Evolutionary conservation across 305 asterid species (phyloP).

Genomic region (Fraxinus albicans): DNA sequence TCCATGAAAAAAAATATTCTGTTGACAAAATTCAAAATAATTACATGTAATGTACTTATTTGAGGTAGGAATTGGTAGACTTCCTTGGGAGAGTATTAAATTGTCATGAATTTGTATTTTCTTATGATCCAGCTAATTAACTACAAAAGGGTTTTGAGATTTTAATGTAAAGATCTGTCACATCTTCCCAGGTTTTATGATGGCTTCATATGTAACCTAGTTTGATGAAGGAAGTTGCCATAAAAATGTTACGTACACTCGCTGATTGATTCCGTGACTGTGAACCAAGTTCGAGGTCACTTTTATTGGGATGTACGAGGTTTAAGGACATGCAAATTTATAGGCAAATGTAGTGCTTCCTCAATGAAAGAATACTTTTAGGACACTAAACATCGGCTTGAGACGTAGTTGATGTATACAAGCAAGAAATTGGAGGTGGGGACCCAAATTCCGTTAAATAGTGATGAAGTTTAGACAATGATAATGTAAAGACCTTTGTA

Average conservation of each 20-base stretch:
- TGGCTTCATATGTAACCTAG: neutral
- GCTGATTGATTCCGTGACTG: too few species aligned
- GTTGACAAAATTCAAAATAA: neutral
- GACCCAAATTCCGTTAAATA: slow-evolving; percentile 27
- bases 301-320: neutral
- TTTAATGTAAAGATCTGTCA: neutral
- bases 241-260: neutral
- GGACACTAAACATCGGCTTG: slow-evolving; percentile 4
- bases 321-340: neutral
- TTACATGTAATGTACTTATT: neutral
- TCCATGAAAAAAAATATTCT: neutral
- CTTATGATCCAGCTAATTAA: neutral
- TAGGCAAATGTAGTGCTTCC: neutral
- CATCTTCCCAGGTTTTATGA: neutral
- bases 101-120: neutral
- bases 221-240: neutral
- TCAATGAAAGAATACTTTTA: neutral
- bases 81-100: neutral
- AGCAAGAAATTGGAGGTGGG: slow-evolving; percentile 37
- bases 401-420: slow-evolving; percentile 35
- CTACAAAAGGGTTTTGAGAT: neutral
- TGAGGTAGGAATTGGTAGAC: neutral
- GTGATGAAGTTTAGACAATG: slow-evolving; percentile 18
- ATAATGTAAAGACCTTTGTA: slow-evolving; percentile 22
- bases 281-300: neutral